Evolutionary conservation across 2,329 filamentous ascomycete genomes (phyloP).

Genomic region (Alternaria triticina): DNA sequence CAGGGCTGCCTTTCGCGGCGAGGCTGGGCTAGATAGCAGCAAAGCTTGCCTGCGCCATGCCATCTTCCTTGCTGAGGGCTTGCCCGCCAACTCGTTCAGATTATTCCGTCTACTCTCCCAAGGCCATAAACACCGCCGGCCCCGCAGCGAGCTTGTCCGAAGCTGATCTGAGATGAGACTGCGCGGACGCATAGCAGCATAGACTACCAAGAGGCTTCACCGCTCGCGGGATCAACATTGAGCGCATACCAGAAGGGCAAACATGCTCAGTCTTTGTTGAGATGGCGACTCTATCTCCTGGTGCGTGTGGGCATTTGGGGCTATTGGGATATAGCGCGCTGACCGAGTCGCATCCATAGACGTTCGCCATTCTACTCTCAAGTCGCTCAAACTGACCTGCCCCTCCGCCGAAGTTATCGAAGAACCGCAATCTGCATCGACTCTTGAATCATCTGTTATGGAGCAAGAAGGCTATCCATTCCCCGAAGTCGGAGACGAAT

Average conservation of each 20-base stretch:
- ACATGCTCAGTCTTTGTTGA: constrained; percentile 17
- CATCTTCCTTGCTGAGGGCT: constrained; percentile 2
- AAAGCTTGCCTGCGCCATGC: constrained; percentile 9
- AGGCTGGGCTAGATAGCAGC: constrained; percentile 7
- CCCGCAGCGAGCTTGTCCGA: not conserved
- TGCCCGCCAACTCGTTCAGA: not conserved
- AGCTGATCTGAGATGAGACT: constrained; percentile 10
- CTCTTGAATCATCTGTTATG: constrained; percentile 22
- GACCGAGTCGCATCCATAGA: constrained; percentile 35
- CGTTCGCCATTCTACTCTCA: constrained; percentile 46
- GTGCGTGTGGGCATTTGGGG: constrained; percentile 19
- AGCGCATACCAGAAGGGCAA: constrained; percentile 14
- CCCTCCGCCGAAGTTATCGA: constrained; percentile 44
- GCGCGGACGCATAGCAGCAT: constrained; percentile 3
- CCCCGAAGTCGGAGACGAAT: constrained; percentile 41
- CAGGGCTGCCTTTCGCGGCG: constrained; percentile 17
- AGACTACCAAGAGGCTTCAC: constrained; percentile 8
- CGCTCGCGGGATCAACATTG: constrained; percentile 1
- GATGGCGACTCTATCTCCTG: constrained; percentile 37
- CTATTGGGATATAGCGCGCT: constrained; percentile 21
- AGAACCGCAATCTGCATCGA: constrained; percentile 24
- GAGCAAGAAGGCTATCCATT: constrained; percentile 35
- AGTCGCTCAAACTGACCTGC: constrained; percentile 45
- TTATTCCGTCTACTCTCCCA: not conserved
- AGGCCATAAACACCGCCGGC: not conserved